phyloP scores from a whole-genome alignment of 441 rosid species.

The Bruguiera hainesii region DNA sequence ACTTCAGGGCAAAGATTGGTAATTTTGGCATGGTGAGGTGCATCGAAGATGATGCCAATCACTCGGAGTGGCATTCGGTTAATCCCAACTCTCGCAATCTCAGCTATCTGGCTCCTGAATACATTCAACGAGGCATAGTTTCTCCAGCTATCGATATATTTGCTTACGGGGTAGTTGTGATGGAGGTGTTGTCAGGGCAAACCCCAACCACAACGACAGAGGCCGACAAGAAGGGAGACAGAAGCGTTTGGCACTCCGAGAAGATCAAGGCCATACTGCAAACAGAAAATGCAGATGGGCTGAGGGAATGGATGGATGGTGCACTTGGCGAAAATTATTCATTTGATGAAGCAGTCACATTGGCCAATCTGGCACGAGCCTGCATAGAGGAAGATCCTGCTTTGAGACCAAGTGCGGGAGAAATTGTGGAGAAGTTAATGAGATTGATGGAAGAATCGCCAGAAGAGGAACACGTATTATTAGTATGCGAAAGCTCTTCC shows the following conservation, averaged over 20 bases:
- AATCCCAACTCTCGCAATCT: slow-evolving; percentile 36
- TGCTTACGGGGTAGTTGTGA: slow-evolving; percentile 65
- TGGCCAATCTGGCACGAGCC: slow-evolving; percentile 66
- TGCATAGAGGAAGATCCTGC: slow-evolving; percentile 63
- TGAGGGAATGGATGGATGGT: slow-evolving; percentile 69
- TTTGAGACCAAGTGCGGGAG: slow-evolving; percentile 65
- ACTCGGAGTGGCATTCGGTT: slow-evolving; percentile 20
- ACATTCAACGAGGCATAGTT: slow-evolving; percentile 38
- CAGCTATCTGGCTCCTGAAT: slow-evolving; percentile 61
- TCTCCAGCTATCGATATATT: slow-evolving; percentile 64
- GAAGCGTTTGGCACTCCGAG: slow-evolving; percentile 40
- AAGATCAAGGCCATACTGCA: slow-evolving; percentile 38
- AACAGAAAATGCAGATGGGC: slow-evolving; percentile 43
- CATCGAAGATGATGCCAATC: slow-evolving; percentile 32
- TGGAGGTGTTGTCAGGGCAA: slow-evolving; percentile 71
- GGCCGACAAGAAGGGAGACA: slow-evolving; percentile 39
- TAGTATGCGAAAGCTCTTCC: slow-evolving; percentile 60
- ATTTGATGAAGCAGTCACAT: slow-evolving; percentile 53
- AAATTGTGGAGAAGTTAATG: slow-evolving; percentile 65
- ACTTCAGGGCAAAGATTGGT: slow-evolving; percentile 81
- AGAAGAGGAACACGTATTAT: slow-evolving; percentile 36
- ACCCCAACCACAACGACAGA: slow-evolving; percentile 45
- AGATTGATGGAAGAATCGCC: slow-evolving; percentile 53
- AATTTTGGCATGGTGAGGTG: slow-evolving; percentile 67
- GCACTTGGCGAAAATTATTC: slow-evolving; percentile 75